Percentiles rank a stretch among this genome's conserved stretches.
These are phyloP conservation scores for Ophiostoma tasmaniense DNA, from an alignment of 2,329 filamentous ascomycete genomes.

Conservation along the genomic window DNA sequence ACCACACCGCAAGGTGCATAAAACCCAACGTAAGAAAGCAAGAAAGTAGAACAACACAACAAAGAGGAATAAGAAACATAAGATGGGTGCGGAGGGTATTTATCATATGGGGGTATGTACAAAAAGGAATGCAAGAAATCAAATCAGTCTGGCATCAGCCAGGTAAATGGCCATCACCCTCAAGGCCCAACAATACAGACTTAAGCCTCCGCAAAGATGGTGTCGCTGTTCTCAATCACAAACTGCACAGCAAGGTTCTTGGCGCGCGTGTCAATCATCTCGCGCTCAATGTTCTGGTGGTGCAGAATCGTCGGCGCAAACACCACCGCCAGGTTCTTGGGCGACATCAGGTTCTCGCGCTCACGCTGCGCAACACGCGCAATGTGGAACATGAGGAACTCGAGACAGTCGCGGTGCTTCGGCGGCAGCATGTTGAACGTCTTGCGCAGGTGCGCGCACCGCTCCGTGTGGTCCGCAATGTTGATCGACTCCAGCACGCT, in stretches of 20 bases:
- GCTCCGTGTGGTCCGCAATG: conserved; percentile 58
- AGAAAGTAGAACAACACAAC: background rate
- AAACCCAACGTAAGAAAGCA: background rate
- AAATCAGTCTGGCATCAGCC: background rate
- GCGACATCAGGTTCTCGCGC: conserved; percentile 87
- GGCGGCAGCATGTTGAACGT: conserved; percentile 72
- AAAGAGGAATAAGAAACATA: background rate
- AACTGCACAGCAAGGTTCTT: conserved; percentile 92
- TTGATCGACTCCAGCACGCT: conserved; percentile 73
- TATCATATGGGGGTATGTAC: conserved; percentile 12
- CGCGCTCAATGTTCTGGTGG: conserved; percentile 77
- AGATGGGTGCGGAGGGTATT: conserved; percentile 1
- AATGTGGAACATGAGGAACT: conserved; percentile 91
- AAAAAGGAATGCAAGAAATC: background rate
- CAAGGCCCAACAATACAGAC: background rate
- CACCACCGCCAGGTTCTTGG: conserved; percentile 90
- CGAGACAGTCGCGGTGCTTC: conserved; percentile 78
- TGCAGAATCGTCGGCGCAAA: conserved; percentile 98
- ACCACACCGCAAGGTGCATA: background rate
- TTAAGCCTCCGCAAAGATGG: conserved; percentile 57
- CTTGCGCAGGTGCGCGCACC: conserved; percentile 61
- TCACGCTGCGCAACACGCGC: conserved; percentile 76
- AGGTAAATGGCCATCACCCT: background rate
- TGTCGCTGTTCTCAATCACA: conserved; percentile 79
- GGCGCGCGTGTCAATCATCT: conserved; percentile 91